phyloP scores from a whole-genome alignment of 768 basidiomycete species.

The Amanita molliuscula region DNA sequence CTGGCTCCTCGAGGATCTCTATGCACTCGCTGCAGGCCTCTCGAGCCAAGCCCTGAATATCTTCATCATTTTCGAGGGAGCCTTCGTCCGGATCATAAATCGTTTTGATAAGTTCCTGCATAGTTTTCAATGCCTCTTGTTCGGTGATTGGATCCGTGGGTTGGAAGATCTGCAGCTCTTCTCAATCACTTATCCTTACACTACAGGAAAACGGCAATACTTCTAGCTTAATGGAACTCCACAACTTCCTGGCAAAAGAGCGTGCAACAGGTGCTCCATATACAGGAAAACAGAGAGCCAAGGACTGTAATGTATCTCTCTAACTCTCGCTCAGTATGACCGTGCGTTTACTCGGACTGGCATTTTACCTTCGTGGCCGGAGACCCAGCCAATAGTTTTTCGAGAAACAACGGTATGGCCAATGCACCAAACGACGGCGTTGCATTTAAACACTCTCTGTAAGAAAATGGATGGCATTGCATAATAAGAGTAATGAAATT shows the following conservation, averaged over 20 bases:
- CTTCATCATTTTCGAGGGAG: conserved; percentile 24
- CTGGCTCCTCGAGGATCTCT: conserved; percentile 74
- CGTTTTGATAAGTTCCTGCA: conserved; percentile 63
- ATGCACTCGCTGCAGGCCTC: conserved; percentile 78
- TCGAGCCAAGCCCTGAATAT: conserved; percentile 51
- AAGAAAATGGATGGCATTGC: not conserved
- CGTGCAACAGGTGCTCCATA: conserved; percentile 63
- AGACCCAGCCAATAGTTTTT: conserved; percentile 80
- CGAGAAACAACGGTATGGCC: conserved; percentile 82
- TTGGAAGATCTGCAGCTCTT: conserved; percentile 69
- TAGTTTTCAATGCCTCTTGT: conserved; percentile 57
- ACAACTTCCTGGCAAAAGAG: conserved; percentile 65
- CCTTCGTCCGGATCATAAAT: conserved; percentile 47
- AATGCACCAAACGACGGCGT: conserved; percentile 75
- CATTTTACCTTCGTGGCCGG: conserved; percentile 69
- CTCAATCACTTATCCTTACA: not conserved
- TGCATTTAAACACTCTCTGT: conserved; percentile 62
- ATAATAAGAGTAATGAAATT: conserved; percentile 6
- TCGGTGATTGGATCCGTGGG: conserved; percentile 75
- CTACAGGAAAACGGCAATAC: conserved; percentile 24
- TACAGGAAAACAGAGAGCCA: conserved; percentile 69
- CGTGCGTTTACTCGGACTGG: not conserved
- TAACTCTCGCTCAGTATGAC: conserved; percentile 19
- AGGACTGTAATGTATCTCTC: conserved; percentile 79
- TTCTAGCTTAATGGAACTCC: conserved; percentile 88